Conservation (phyloP, 2,329 filamentous ascomycete genomes). For the Pyrenochaeta sp. region DNA sequence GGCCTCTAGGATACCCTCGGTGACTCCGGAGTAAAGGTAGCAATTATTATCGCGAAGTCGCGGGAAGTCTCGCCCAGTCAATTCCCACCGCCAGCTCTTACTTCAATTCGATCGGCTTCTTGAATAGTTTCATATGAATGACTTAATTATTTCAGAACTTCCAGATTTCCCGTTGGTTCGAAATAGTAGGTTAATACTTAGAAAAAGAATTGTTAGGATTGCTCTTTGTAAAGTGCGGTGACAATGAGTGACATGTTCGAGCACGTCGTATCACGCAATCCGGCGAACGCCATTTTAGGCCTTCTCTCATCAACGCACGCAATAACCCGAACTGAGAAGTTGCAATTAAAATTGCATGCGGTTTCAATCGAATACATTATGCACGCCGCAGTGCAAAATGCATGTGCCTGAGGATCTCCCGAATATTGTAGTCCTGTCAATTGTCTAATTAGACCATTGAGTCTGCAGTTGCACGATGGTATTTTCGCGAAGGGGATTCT, state of each 20-base stretch:
- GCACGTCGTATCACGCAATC: slow-evolving; percentile 47
- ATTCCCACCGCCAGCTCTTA: not conserved
- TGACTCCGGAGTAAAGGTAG: not conserved
- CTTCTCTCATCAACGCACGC: slow-evolving; percentile 15
- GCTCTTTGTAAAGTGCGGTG: slow-evolving; percentile 8
- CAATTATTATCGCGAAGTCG: not conserved
- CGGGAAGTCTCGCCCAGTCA: not conserved
- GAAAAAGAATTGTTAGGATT: not conserved
- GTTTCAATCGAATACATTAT: not conserved
- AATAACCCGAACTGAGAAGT: not conserved
- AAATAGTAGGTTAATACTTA: not conserved
- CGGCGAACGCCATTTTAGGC: slow-evolving; percentile 28
- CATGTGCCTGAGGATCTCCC: not conserved
- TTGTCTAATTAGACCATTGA: no score
- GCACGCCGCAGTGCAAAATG: not conserved
- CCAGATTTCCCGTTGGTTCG: not conserved
- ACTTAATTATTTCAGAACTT: not conserved
- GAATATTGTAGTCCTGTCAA: no score
- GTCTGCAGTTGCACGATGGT: no score
- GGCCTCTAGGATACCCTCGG: not conserved
- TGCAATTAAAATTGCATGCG: not conserved
- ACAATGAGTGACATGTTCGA: slow-evolving; percentile 32
- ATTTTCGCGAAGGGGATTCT: no score
- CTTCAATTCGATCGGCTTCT: not conserved
- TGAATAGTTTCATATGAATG: not conserved